Conservation (phyloP, 2,329 filamentous ascomycete genomes). For the Sclerotinia spermophila region DNA sequence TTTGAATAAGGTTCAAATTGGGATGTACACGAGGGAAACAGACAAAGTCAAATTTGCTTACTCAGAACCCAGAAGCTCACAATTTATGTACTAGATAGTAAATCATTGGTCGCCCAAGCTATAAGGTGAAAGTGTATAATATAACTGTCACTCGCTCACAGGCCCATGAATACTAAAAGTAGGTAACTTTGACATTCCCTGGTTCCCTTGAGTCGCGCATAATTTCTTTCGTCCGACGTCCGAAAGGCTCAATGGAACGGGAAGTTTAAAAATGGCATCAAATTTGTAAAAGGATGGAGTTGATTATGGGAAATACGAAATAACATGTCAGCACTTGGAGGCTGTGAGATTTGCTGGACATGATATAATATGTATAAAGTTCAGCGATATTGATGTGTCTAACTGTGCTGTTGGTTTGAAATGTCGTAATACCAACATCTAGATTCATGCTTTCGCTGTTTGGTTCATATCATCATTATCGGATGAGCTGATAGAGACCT, state of each 20-base stretch:
- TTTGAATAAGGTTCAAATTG: not conserved
- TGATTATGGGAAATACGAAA: not conserved
- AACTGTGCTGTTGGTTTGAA: not conserved
- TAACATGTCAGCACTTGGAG: not conserved
- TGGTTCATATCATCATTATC: not conserved
- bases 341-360: not conserved
- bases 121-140: too few species aligned
- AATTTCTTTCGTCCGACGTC: not conserved
- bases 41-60: not conserved
- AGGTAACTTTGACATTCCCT: not conserved
- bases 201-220: not conserved
- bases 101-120: not conserved
- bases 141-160: not conserved
- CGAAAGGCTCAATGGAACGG: not conserved
- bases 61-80: not conserved
- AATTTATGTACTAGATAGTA: not conserved
- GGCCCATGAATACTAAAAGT: not conserved
- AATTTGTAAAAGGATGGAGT: not conserved
- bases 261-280: not conserved
- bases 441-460: not conserved
- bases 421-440: not conserved
- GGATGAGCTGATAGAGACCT: not conserved
- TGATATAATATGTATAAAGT: not conserved
- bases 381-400: not conserved
- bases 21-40: not conserved